phyloP scores from a whole-genome alignment of 225 moss, liverwort and hornwort genomes.

The Polytrichum commune region DNA sequence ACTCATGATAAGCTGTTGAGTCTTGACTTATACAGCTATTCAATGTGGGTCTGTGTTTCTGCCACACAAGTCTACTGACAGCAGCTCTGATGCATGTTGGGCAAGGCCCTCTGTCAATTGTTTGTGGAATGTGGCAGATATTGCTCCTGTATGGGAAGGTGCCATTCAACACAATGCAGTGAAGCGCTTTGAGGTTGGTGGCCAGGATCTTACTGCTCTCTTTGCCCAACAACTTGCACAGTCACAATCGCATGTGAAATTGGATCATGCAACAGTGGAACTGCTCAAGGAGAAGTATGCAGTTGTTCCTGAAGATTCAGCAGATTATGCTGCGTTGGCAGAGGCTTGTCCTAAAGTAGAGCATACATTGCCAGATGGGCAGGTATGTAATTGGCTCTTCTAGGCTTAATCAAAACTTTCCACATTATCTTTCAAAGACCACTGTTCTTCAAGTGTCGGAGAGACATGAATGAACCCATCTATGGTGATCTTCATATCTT shows the following conservation, averaged over 20 bases:
- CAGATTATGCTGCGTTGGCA: slow-evolving; percentile 49
- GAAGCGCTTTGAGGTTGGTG: slow-evolving; percentile 91
- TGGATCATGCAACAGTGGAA: slow-evolving; percentile 72
- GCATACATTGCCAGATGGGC: slow-evolving; percentile 93
- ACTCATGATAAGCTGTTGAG: too few relatives aligned
- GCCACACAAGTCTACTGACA: slow-evolving; percentile 66
- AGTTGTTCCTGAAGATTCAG: slow-evolving; percentile 61
- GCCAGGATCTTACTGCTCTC: slow-evolving; percentile 82
- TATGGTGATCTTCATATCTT: too few relatives aligned
- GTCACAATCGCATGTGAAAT: slow-evolving; percentile 49
- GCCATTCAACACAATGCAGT: slow-evolving; percentile 98
- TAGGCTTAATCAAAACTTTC: too few relatives aligned
- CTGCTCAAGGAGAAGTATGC: slow-evolving; percentile 79
- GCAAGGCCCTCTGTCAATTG: slow-evolving; percentile 75
- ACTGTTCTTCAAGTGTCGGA: too few relatives aligned
- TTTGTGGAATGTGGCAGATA: slow-evolving; percentile 85
- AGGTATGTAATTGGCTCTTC: slow-evolving; percentile 36
- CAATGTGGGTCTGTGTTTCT: slow-evolving; percentile 20
- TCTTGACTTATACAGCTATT: too few relatives aligned
- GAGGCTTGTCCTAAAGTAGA: slow-evolving; percentile 70
- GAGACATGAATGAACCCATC: too few relatives aligned
- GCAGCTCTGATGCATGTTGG: slow-evolving; percentile 79
- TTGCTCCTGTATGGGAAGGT: slow-evolving; percentile 99
- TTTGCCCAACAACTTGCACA: slow-evolving; percentile 61
- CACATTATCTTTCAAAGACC: too few relatives aligned